These are phyloP conservation scores for Xylaria cubensis DNA, from an alignment of 495 filamentous ascomycete genomes.

Conservation along the genomic window DNA sequence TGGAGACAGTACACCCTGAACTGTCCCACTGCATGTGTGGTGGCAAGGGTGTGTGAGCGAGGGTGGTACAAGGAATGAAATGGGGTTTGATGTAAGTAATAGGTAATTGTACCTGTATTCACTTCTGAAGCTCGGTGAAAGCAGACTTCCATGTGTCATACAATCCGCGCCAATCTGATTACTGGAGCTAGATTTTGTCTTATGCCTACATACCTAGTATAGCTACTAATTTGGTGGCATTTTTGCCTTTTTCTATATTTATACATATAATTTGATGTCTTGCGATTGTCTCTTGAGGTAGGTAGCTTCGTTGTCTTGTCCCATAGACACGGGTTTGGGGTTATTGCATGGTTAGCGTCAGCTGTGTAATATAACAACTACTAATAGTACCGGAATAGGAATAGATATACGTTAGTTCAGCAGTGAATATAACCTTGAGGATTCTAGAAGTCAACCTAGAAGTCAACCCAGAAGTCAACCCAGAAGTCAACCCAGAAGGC, in stretches of 20 bases:
- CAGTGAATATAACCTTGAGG: background rate
- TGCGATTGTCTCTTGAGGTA: background rate
- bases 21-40: conserved; percentile 6
- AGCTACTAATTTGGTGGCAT: background rate
- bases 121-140: background rate
- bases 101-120: conserved; percentile 12
- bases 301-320: conserved; percentile 6
- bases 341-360: conserved; percentile 6
- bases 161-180: background rate
- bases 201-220: background rate
- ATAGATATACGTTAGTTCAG: background rate
- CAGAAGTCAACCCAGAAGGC: background rate
- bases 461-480: background rate
- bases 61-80: background rate
- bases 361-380: background rate
- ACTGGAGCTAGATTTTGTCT: background rate
- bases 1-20: conserved; percentile 12
- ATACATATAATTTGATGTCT: background rate
- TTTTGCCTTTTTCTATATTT: background rate
- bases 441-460: background rate
- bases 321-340: conserved; percentile 9
- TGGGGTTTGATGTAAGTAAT: background rate
- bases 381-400: conserved; percentile 2
- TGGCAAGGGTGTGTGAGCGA: background rate
- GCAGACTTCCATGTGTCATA: background rate